These are phyloP conservation scores for Calonectria multiphialidica DNA, from an alignment of 2,329 filamentous ascomycete genomes.

Conservation along the genomic window DNA sequence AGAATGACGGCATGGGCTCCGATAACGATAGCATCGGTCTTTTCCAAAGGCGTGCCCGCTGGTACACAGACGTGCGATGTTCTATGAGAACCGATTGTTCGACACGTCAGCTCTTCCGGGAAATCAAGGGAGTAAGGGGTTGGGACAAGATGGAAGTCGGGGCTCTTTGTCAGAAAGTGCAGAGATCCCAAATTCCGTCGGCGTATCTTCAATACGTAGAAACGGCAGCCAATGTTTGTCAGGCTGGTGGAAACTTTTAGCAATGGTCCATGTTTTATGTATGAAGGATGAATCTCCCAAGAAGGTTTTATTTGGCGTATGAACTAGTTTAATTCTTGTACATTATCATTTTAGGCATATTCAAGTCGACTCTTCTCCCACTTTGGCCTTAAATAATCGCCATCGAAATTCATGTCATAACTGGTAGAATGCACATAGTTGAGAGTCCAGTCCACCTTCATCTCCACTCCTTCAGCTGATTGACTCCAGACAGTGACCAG, in stretches of 20 bases:
- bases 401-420: slow-evolving; percentile 63
- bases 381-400: slow-evolving; percentile 60
- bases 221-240: background rate
- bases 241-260: background rate
- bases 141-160: background rate
- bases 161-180: background rate
- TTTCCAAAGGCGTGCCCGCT: background rate
- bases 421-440: slow-evolving; percentile 66
- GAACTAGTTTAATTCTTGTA: background rate
- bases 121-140: background rate
- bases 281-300: background rate
- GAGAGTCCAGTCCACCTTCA: slow-evolving; percentile 63
- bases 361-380: slow-evolving; percentile 57
- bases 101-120: background rate
- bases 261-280: background rate
- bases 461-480: slow-evolving; percentile 61
- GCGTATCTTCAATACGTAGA: background rate
- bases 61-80: background rate
- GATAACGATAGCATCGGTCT: background rate
- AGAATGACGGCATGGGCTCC: background rate
- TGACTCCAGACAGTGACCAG: slow-evolving; percentile 71
- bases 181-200: background rate
- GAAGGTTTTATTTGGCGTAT: background rate
- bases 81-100: background rate
- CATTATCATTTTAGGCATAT: slow-evolving; percentile 44